Conservation (phyloP, 805 yeast genomes). For the Candida parachauliodes region DNA sequence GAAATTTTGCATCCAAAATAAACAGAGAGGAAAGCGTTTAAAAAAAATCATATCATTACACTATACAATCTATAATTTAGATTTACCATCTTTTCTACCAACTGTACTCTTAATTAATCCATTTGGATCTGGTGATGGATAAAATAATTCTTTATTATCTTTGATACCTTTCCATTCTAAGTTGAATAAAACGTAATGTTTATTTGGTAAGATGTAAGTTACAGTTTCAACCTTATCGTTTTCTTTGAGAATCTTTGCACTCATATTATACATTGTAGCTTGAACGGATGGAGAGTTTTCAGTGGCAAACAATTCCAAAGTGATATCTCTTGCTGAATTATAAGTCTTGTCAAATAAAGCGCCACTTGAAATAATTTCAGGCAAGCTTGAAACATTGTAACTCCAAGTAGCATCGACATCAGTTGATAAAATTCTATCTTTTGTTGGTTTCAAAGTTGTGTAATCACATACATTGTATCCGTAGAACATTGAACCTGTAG, state of each 20-base stretch:
- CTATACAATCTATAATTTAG: constrained; percentile 42
- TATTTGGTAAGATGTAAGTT: constrained; percentile 79
- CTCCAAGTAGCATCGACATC: constrained; percentile 75
- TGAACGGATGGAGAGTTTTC: constrained; percentile 94
- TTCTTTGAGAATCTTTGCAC: constrained; percentile 59
- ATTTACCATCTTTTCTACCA: constrained; percentile 48
- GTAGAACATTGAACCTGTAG: constrained; percentile 90
- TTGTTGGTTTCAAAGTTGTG: constrained; percentile 81
- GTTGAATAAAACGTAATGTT: constrained; percentile 82
- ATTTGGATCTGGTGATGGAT: constrained; percentile 90
- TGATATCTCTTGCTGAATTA: constrained; percentile 59
- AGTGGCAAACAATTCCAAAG: constrained; percentile 73
- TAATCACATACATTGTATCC: constrained; percentile 83
- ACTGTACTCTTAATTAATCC: constrained; percentile 89
- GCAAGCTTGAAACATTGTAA: constrained; percentile 53
- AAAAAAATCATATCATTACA: background rate
- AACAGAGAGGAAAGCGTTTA: background rate
- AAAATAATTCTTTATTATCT: constrained; percentile 78
- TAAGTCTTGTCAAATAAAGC: constrained; percentile 67
- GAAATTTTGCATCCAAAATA: constrained; percentile 5
- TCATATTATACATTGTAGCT: constrained; percentile 95
- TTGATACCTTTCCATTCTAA: constrained; percentile 79
- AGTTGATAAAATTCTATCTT: constrained; percentile 83
- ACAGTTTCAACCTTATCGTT: constrained; percentile 62
- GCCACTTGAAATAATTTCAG: constrained; percentile 50